These are phyloP conservation scores for Saccharomyces hybrid DNA, from an alignment of 1,139 yeast genomes.

Conservation along the genomic window DNA sequence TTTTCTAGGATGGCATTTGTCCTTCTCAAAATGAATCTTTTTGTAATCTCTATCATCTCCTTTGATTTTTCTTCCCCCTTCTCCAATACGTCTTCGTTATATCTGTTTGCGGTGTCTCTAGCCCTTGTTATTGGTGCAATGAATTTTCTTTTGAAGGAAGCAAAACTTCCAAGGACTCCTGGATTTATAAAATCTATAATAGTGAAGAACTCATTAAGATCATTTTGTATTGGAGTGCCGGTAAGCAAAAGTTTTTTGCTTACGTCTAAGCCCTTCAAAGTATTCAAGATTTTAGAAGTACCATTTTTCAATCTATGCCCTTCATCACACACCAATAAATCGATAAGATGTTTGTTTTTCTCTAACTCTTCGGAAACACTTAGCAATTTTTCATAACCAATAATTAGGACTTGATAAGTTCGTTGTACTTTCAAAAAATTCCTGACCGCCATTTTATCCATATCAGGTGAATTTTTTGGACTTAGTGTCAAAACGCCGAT, in stretches of 20 bases:
- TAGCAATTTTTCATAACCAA: conserved; percentile 75
- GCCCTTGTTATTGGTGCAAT: conserved; percentile 68
- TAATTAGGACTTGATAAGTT: conserved; percentile 74
- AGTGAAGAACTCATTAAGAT: conserved; percentile 73
- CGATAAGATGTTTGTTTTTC: conserved; percentile 43
- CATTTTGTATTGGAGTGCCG: conserved; percentile 96
- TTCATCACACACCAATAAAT: conserved; percentile 85
- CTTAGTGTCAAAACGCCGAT: conserved; percentile 52
- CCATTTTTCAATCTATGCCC: conserved; percentile 80
- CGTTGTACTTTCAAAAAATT: conserved; percentile 55
- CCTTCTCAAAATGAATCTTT: conserved; percentile 65
- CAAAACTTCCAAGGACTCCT: conserved; percentile 60
- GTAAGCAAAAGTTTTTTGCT: conserved; percentile 58
- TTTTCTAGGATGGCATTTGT: conserved; percentile 58
- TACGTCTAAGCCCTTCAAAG: conserved; percentile 50
- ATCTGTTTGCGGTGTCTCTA: conserved; percentile 60
- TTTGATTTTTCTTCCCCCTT: conserved; percentile 57
- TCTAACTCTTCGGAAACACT: conserved; percentile 41
- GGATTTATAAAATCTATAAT: conserved; percentile 82
- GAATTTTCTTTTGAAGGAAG: conserved; percentile 57
- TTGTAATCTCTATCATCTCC: conserved; percentile 56
- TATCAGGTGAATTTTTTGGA: conserved; percentile 39
- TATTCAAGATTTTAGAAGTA: conserved; percentile 60
- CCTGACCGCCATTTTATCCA: conserved; percentile 51
- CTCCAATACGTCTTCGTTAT: conserved; percentile 41